A percentile compares a stretch with the other conserved stretches of the same genome.
These are phyloP conservation scores for Gloeopeniophorella convolvens DNA, from an alignment of 768 basidiomycete genomes.

Conservation along the genomic window DNA sequence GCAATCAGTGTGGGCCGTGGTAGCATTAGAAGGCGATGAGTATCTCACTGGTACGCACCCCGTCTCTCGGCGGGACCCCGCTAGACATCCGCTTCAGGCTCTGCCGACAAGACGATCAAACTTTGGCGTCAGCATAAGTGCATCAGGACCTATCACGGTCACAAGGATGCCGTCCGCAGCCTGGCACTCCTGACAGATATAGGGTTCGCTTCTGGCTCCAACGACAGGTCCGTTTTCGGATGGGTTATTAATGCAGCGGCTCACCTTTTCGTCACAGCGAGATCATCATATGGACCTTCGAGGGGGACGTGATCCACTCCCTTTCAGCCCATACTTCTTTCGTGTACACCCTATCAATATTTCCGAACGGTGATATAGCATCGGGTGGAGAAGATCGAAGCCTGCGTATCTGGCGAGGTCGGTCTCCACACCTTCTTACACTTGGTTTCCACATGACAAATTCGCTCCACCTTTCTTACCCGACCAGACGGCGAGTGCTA, in stretches of 20 bases:
- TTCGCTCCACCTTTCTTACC: conserved; percentile 1
- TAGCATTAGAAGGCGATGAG: conserved; percentile 68
- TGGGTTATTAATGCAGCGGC: conserved; percentile 4
- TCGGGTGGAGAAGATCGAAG: conserved; percentile 95
- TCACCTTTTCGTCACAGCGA: conserved; percentile 43
- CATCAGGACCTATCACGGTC: conserved; percentile 73
- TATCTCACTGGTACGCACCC: conserved; percentile 67
- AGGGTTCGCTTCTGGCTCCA: conserved; percentile 93
- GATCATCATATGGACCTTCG: conserved; percentile 87
- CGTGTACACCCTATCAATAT: conserved; percentile 81
- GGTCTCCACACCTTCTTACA: conserved; percentile 21
- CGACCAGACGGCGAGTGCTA: conserved; percentile 73
- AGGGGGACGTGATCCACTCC: conserved; percentile 67
- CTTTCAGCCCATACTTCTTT: conserved; percentile 96
- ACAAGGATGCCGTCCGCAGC: conserved; percentile 87
- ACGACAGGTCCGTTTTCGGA: conserved; percentile 63
- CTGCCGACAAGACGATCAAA: conserved; percentile 92
- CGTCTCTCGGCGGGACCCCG: background rate
- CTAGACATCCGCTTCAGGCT: conserved; percentile 41
- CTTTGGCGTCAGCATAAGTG: conserved; percentile 77
- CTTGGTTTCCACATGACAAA: background rate
- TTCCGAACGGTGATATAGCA: conserved; percentile 77
- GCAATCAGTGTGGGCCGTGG: conserved; percentile 92
- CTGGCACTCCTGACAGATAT: conserved; percentile 75
- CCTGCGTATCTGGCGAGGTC: conserved; percentile 86